Percentiles rank a stretch among this genome's conserved stretches.
These are phyloP conservation scores for Saussurea involucrata DNA, from an alignment of 129 eudicot species.

Conservation along the genomic window DNA sequence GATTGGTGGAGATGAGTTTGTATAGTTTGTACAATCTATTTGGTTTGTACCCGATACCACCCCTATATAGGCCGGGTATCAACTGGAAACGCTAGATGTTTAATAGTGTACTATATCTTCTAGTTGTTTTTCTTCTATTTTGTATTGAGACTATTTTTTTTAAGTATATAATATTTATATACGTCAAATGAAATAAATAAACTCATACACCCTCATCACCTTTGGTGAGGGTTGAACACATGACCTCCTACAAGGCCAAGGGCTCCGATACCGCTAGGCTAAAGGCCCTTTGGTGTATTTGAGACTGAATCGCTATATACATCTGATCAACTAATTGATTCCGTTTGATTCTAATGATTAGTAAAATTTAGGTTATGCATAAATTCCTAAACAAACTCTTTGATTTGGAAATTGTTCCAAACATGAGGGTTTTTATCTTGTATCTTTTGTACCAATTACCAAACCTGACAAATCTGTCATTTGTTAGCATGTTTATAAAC, in stretches of 20 bases:
- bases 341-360: not conserved
- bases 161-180: too few species aligned
- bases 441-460: not conserved
- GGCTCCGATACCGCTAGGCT: too few species aligned
- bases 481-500: not conserved
- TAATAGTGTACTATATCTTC: not conserved
- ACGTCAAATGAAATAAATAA: too few species aligned
- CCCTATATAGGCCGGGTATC: too few species aligned
- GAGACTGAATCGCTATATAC: not conserved
- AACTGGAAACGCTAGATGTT: not conserved
- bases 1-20: too few species aligned
- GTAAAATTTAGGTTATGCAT: not conserved
- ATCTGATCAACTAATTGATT: not conserved
- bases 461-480: not conserved
- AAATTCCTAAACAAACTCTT: not conserved
- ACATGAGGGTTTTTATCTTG: not conserved
- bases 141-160: too few species aligned
- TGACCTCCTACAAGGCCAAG: too few species aligned
- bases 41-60: too few species aligned
- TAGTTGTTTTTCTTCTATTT: not conserved
- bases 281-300: too few species aligned
- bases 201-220: too few species aligned
- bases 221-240: too few species aligned
- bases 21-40: too few species aligned
- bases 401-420: not conserved